Evolutionary conservation across 176 grass and related monocot genomes (phyloP).

Genomic region (Pharus latifolius): DNA sequence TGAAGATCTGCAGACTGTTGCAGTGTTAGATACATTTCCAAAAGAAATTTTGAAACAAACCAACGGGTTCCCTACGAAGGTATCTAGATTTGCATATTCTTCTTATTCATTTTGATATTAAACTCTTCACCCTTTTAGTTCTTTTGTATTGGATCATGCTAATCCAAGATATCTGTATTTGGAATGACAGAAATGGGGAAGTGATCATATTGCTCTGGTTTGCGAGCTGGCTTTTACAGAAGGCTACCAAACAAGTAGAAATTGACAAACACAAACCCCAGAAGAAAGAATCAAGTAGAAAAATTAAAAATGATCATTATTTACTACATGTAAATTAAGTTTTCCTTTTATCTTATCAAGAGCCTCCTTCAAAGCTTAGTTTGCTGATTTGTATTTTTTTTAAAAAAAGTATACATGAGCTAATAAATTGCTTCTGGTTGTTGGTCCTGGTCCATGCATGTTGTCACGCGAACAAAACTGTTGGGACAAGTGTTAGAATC

Average conservation of each 20-base stretch:
- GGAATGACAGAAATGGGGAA: slow-evolving; percentile 81
- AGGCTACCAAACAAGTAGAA: neutral
- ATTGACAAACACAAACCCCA: neutral
- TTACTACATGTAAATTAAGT: neutral
- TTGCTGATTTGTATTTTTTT: too few species aligned
- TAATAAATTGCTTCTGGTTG: too few species aligned
- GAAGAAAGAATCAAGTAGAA: neutral
- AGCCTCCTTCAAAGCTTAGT: too few species aligned
- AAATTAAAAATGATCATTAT: neutral
- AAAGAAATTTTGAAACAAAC: slow-evolving; percentile 59
- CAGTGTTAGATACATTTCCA: slow-evolving; percentile 80
- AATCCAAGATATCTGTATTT: neutral
- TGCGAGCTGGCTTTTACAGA: slow-evolving; percentile 67
- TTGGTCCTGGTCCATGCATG: too few species aligned
- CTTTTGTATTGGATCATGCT: too few species aligned
- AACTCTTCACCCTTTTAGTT: neutral
- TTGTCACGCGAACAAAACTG: too few species aligned
- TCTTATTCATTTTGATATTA: neutral
- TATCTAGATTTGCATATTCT: slow-evolving; percentile 13
- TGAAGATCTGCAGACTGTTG: slow-evolving; percentile 64
- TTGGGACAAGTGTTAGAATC: too few species aligned
- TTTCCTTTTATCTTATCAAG: neutral
- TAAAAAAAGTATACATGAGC: too few species aligned
- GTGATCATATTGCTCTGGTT: slow-evolving; percentile 80
- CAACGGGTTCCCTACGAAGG: slow-evolving; percentile 82